Percentiles rank a stretch among this genome's conserved stretches.
Conservation (phyloP, 176 grass and related monocot genomes). For the Cymbopogon citratus region DNA sequence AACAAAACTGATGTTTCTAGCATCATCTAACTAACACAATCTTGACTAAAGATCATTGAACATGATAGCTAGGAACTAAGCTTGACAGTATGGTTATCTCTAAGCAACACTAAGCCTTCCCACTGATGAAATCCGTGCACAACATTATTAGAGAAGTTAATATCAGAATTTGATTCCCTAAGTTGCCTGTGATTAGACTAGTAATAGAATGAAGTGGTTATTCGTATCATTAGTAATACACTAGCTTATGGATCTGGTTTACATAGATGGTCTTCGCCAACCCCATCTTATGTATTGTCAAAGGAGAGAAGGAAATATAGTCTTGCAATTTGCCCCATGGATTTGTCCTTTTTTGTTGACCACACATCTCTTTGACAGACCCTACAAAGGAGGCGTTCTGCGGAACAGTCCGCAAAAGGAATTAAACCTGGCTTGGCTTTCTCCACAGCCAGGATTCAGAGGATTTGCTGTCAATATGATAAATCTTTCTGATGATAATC, state of each 20-base stretch:
- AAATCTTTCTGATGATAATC: constrained; percentile 16
- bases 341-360: background rate
- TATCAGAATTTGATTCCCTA: background rate
- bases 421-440: background rate
- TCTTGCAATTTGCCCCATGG: background rate
- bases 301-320: background rate
- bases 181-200: background rate
- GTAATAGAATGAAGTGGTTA: background rate
- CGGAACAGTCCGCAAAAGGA: background rate
- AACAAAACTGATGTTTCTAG: background rate
- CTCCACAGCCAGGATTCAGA: constrained; percentile 7
- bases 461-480: constrained; percentile 37
- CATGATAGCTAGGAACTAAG: background rate
- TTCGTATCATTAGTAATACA: background rate
- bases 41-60: background rate
- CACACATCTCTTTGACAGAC: background rate
- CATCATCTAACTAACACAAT: background rate
- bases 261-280: no score
- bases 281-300: no score
- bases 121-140: background rate
- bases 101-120: background rate
- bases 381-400: constrained; percentile 9
- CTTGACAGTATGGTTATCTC: background rate
- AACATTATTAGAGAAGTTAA: background rate
- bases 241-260: background rate